These are phyloP conservation scores for Echeveria elegans DNA, from an alignment of 164 flowering plant species.

Conservation along the genomic window DNA sequence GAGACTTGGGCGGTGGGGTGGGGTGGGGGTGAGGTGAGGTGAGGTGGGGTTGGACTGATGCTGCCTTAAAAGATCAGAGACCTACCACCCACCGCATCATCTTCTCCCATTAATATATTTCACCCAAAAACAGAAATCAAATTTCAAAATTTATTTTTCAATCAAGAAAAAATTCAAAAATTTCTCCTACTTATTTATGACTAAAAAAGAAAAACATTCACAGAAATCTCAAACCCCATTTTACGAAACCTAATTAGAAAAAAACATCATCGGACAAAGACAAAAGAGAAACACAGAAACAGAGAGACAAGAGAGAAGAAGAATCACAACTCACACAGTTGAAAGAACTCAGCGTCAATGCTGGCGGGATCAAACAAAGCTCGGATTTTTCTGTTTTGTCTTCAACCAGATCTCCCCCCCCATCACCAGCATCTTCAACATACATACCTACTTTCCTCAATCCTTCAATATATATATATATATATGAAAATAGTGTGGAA, in stretches of 20 bases:
- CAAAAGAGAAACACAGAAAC: neutral
- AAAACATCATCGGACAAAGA: neutral
- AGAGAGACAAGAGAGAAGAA: constrained; percentile 3
- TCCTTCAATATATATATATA: neutral
- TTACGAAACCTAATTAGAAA: neutral
- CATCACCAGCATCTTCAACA: neutral
- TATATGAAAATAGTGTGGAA: neutral
- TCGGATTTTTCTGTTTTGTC: constrained; percentile 2
- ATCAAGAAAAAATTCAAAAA: too few relatives aligned
- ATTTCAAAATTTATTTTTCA: too few relatives aligned
- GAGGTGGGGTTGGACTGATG: too few relatives aligned
- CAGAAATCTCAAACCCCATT: neutral
- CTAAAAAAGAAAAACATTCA: too few relatives aligned
- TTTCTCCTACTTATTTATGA: too few relatives aligned
- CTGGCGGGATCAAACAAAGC: neutral
- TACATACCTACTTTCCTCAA: neutral
- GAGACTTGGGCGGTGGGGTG: too few relatives aligned
- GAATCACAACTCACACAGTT: neutral
- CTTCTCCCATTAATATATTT: too few relatives aligned
- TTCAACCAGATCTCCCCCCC: neutral
- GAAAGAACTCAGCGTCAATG: neutral
- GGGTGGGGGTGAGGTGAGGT: too few relatives aligned
- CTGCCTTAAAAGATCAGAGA: too few relatives aligned
- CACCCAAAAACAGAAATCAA: too few relatives aligned
- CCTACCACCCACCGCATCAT: too few relatives aligned